phyloP scores from a whole-genome alignment of 495 filamentous ascomycete genomes.

The Chlorociboria aeruginascens region DNA sequence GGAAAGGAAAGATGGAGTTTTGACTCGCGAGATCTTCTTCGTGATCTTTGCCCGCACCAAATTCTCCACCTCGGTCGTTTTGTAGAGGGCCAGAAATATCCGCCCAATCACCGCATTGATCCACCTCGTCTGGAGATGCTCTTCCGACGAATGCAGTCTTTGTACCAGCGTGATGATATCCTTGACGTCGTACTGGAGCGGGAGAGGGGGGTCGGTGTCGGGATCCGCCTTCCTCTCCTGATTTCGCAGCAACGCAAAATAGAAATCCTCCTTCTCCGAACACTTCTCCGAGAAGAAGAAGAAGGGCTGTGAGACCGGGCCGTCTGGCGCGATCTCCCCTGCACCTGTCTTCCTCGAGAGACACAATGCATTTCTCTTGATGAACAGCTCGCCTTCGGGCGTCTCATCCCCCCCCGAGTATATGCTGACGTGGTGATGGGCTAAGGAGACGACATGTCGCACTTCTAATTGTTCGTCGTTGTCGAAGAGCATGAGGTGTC shows the following conservation, averaged over 20 bases:
- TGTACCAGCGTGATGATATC: constrained; percentile 82
- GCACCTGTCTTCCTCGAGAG: constrained; percentile 58
- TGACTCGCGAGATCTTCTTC: constrained; percentile 92
- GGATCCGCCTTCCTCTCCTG: constrained; percentile 54
- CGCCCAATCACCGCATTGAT: constrained; percentile 84
- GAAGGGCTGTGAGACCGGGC: constrained; percentile 62
- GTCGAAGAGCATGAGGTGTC: constrained; percentile 95
- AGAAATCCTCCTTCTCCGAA: constrained; percentile 96
- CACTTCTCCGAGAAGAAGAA: constrained; percentile 89
- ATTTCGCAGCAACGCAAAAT: constrained; percentile 79
- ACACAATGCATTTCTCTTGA: constrained; percentile 90
- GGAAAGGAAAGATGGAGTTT: constrained; percentile 81
- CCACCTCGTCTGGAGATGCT: constrained; percentile 86
- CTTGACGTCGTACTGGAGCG: constrained; percentile 68
- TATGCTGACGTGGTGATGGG: constrained; percentile 75
- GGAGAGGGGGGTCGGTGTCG: constrained; percentile 49
- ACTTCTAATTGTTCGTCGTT: constrained; percentile 82
- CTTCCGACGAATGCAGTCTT: constrained; percentile 80
- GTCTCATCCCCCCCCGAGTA: constrained; percentile 72
- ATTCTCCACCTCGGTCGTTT: constrained; percentile 68
- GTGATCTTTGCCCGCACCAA: constrained; percentile 74
- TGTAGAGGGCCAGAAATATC: constrained; percentile 77
- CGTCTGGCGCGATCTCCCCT: constrained; percentile 38
- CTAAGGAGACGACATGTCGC: constrained; percentile 84
- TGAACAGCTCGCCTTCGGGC: constrained; percentile 85